These are phyloP conservation scores for Asparagopsis taxiformis DNA, from an alignment of 31 red algal species.

Conservation along the genomic window DNA sequence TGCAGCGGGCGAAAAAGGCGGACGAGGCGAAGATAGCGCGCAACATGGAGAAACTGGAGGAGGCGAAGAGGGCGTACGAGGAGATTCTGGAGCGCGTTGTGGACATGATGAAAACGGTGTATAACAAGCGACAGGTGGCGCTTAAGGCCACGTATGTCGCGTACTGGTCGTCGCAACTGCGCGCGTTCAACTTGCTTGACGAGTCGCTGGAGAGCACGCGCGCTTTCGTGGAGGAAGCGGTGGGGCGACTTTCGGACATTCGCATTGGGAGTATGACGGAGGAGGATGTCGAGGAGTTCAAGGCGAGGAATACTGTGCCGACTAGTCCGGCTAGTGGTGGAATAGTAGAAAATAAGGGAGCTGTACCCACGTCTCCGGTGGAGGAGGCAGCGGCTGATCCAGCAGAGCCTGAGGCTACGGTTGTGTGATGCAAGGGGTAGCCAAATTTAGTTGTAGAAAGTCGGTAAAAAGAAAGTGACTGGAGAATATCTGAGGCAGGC, in stretches of 20 bases:
- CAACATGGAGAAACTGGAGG: constrained; percentile 78
- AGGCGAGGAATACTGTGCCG: constrained; percentile 13
- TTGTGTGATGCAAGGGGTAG: too few relatives aligned
- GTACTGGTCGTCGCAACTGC: constrained; percentile 68
- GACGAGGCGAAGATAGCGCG: constrained; percentile 75
- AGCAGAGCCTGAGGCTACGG: constrained; percentile 7
- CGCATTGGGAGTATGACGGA: constrained; percentile 42
- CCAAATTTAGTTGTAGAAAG: not conserved
- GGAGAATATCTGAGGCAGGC: too few relatives aligned
- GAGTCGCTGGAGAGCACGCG: constrained; percentile 39
- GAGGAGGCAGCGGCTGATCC: constrained; percentile 24
- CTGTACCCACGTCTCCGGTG: constrained; percentile 11
- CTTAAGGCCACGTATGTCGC: constrained; percentile 63
- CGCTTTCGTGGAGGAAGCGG: constrained; percentile 50
- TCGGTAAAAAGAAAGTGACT: too few relatives aligned
- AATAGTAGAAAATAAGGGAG: too few relatives aligned
- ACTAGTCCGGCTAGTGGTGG: not conserved
- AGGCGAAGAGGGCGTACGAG: constrained; percentile 61
- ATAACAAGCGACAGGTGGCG: constrained; percentile 64
- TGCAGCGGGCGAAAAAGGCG: constrained; percentile 53
- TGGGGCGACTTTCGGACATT: constrained; percentile 18
- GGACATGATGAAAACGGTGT: constrained; percentile 55
- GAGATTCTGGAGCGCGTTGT: constrained; percentile 58
- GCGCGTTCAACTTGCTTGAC: constrained; percentile 59
- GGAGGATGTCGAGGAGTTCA: constrained; percentile 33